Evolutionary conservation across 2,329 filamentous ascomycete genomes (phyloP).

Genomic region (Fusarium coffeatum): DNA sequence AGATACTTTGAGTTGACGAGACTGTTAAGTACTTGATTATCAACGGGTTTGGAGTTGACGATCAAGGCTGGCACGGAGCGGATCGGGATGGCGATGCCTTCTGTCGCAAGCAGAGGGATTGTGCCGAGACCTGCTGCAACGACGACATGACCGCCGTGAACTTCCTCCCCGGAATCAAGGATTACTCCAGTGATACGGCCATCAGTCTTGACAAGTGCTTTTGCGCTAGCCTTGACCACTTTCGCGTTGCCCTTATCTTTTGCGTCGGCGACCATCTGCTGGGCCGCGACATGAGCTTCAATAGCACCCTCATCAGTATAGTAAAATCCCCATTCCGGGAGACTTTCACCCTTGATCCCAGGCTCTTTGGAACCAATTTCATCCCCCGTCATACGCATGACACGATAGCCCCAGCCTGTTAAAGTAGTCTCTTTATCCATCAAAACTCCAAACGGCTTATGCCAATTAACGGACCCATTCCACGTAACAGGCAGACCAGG

Average conservation of each 20-base stretch:
- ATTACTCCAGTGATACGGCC: neutral
- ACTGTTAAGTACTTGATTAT: neutral
- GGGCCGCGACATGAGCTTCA: constrained; percentile 27
- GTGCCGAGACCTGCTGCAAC: constrained; percentile 30
- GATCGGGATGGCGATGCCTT: constrained; percentile 7
- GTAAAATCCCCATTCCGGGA: constrained; percentile 12
- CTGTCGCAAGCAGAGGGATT: constrained; percentile 4
- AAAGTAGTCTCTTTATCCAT: neutral
- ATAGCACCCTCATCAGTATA: constrained; percentile 29
- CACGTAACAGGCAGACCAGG: constrained; percentile 21
- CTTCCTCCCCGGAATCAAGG: neutral
- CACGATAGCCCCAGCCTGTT: constrained; percentile 16
- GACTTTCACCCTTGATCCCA: neutral
- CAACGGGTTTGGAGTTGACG: constrained; percentile 20
- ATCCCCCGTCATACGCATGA: neutral
- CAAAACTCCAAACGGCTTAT: constrained; percentile 8
- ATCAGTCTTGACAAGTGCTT: neutral
- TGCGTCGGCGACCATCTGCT: constrained; percentile 22
- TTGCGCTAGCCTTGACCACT: neutral
- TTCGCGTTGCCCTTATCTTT: neutral
- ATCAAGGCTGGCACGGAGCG: constrained; percentile 16
- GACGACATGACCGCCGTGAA: constrained; percentile 9
- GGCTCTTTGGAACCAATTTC: constrained; percentile 3
- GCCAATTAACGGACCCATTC: constrained; percentile 36
- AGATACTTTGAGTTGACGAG: constrained; percentile 28